These are phyloP conservation scores for Kwoniella newhampshirensis DNA, from an alignment of 768 basidiomycete genomes.

Conservation along the genomic window DNA sequence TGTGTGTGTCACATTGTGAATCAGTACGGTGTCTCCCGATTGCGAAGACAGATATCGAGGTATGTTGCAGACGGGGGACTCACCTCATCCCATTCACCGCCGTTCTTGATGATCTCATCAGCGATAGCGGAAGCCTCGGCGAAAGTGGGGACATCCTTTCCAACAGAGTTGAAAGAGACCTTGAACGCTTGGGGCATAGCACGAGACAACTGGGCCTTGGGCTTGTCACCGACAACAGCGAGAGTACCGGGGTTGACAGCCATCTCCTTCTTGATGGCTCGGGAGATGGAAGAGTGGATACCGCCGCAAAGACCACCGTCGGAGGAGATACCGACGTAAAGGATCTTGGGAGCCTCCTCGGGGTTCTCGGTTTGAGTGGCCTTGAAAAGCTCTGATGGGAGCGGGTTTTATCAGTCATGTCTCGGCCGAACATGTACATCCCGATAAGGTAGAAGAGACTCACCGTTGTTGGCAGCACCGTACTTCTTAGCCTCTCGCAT, in stretches of 20 bases:
- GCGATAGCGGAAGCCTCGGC: conserved; percentile 92
- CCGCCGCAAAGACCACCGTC: conserved; percentile 99
- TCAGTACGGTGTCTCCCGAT: background rate
- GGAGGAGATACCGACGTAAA: conserved; percentile 91
- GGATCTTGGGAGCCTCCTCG: conserved; percentile 62
- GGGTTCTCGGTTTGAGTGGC: conserved; percentile 61
- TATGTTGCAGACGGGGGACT: too few species aligned
- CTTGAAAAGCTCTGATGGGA: conserved; percentile 79
- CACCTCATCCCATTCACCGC: conserved; percentile 78
- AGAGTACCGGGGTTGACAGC: conserved; percentile 60
- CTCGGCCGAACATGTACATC: conserved; percentile 1
- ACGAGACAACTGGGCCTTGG: conserved; percentile 84
- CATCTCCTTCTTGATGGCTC: conserved; percentile 76
- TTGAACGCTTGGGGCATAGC: conserved; percentile 65
- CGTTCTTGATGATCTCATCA: conserved; percentile 83
- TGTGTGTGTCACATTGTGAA: conserved; percentile 67
- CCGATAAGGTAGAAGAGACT: conserved; percentile 5
- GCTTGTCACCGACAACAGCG: conserved; percentile 94
- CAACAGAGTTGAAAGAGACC: conserved; percentile 95
- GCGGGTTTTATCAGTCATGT: background rate
- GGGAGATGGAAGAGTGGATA: conserved; percentile 95
- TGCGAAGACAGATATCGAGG: conserved; percentile 40
- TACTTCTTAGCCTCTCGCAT: conserved; percentile 90
- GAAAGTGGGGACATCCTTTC: conserved; percentile 95
- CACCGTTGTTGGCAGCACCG: conserved; percentile 64